Conservation (phyloP, 768 basidiomycete genomes). For the Boletellus ananas region DNA sequence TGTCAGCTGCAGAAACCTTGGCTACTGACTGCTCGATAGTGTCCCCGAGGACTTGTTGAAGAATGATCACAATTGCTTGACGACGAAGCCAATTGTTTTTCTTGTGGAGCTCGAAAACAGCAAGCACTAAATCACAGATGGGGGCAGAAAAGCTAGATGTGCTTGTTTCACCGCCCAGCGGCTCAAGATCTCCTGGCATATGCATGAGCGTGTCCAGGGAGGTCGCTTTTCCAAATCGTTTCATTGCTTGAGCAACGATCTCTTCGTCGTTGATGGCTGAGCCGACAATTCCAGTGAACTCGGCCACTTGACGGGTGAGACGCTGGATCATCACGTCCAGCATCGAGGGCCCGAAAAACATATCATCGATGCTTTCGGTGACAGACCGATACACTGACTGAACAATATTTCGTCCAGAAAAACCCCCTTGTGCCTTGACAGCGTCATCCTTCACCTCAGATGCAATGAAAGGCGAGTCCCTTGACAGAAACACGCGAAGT, state of each 20-base stretch:
- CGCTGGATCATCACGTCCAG: constrained; percentile 92
- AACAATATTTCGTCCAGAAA: constrained; percentile 74
- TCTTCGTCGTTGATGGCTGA: constrained; percentile 81
- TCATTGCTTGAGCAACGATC: constrained; percentile 74
- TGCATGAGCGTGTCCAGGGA: constrained; percentile 69
- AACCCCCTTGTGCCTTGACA: constrained; percentile 42
- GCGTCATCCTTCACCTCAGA: constrained; percentile 40
- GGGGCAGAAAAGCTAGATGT: constrained; percentile 88
- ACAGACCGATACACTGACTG: constrained; percentile 88
- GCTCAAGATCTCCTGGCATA: constrained; percentile 73
- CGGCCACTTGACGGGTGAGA: constrained; percentile 84
- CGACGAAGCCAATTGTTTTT: constrained; percentile 94
- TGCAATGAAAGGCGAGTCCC: constrained; percentile 78
- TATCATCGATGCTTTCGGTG: constrained; percentile 93
- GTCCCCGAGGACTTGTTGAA: constrained; percentile 93
- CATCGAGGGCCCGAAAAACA: constrained; percentile 96
- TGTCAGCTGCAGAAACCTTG: neutral
- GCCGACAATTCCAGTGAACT: constrained; percentile 80
- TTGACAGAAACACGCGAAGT: constrained; percentile 80
- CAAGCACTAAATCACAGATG: constrained; percentile 89
- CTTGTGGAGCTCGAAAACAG: constrained; percentile 93
- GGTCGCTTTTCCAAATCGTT: constrained; percentile 59
- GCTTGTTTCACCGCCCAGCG: constrained; percentile 84
- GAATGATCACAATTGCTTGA: constrained; percentile 93
- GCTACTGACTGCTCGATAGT: constrained; percentile 85